These are phyloP conservation scores for Vinca major DNA, from an alignment of 305 asterid species.

Conservation along the genomic window DNA sequence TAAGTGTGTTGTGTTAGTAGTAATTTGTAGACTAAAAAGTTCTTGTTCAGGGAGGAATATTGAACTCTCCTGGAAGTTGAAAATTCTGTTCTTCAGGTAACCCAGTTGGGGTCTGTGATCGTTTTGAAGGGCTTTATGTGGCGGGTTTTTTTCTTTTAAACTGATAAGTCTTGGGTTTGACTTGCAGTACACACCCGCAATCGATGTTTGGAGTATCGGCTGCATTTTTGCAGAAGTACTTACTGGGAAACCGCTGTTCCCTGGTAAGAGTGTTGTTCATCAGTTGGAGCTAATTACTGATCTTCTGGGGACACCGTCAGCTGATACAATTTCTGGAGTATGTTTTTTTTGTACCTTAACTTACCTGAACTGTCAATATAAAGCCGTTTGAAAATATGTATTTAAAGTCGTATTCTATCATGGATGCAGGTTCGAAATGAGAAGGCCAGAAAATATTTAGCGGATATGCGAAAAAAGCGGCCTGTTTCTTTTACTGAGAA, in stretches of 20 bases:
- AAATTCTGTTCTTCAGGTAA: constrained; percentile 71
- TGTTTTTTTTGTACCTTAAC: constrained; percentile 43
- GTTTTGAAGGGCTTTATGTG: constrained; percentile 26
- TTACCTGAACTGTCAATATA: background rate
- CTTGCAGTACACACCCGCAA: constrained; percentile 50
- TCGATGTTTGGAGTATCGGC: constrained; percentile 49
- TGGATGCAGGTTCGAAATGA: constrained; percentile 41
- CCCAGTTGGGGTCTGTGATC: constrained; percentile 43
- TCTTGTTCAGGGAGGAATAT: constrained; percentile 86
- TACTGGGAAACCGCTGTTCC: constrained; percentile 49
- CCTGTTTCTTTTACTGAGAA: constrained; percentile 32
- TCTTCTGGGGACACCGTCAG: constrained; percentile 47
- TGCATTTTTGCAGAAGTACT: constrained; percentile 49
- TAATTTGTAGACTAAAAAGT: constrained; percentile 63
- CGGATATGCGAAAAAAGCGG: constrained; percentile 35
- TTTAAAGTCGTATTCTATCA: constrained; percentile 2
- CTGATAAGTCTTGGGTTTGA: constrained; percentile 4
- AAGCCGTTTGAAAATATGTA: background rate
- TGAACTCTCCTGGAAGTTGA: constrained; percentile 94
- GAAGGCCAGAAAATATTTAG: constrained; percentile 47
- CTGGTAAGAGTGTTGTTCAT: constrained; percentile 51
- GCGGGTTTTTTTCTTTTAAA: background rate
- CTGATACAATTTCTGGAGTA: constrained; percentile 76
- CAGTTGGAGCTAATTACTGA: constrained; percentile 49
- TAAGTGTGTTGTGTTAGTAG: constrained; percentile 38